A percentile compares a stretch with the other conserved stretches of the same genome.
phyloP scores from a whole-genome alignment of 2,329 filamentous ascomycete genomes.

The Paecilomyces fulvus region DNA sequence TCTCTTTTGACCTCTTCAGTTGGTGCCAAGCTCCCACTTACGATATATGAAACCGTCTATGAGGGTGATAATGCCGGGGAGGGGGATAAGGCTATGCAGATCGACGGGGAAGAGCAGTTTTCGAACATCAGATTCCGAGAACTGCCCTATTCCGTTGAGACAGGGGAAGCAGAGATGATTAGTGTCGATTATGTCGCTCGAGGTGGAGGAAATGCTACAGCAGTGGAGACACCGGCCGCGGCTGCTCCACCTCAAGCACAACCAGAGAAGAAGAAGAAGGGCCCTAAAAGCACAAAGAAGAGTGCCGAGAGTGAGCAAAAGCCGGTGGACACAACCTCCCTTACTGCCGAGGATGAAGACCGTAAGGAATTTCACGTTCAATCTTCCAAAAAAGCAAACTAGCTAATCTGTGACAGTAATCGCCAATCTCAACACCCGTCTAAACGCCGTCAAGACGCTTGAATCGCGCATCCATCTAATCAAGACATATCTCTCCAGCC shows the following conservation, averaged over 20 bases:
- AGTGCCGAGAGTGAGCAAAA: constrained; percentile 22
- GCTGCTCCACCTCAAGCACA: constrained; percentile 7
- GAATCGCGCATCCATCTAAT: constrained; percentile 67
- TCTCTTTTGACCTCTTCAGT: constrained; percentile 44
- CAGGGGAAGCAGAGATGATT: constrained; percentile 95
- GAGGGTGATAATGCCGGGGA: constrained; percentile 58
- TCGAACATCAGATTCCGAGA: constrained; percentile 69
- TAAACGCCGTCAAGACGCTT: constrained; percentile 91
- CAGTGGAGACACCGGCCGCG: constrained; percentile 32
- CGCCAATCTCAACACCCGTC: constrained; percentile 68
- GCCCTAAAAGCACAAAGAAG: constrained; percentile 22
- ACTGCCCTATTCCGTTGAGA: constrained; percentile 80
- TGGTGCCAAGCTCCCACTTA: constrained; percentile 77
- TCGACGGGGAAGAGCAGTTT: constrained; percentile 55
- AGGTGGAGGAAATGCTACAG: constrained; percentile 71
- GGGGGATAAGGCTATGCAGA: constrained; percentile 57
- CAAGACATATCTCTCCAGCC: constrained; percentile 64
- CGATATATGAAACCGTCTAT: constrained; percentile 78
- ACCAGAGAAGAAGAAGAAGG: constrained; percentile 16
- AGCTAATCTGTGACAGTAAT: constrained; percentile 39
- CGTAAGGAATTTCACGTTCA: constrained; percentile 29
- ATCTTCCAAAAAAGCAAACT: constrained; percentile 1
- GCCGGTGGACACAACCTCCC: constrained; percentile 23
- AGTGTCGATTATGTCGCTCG: constrained; percentile 87
- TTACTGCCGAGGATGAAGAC: constrained; percentile 58